Conservation (phyloP, 2,329 filamentous ascomycete genomes). For the Pseudogymnoascus sp. region DNA sequence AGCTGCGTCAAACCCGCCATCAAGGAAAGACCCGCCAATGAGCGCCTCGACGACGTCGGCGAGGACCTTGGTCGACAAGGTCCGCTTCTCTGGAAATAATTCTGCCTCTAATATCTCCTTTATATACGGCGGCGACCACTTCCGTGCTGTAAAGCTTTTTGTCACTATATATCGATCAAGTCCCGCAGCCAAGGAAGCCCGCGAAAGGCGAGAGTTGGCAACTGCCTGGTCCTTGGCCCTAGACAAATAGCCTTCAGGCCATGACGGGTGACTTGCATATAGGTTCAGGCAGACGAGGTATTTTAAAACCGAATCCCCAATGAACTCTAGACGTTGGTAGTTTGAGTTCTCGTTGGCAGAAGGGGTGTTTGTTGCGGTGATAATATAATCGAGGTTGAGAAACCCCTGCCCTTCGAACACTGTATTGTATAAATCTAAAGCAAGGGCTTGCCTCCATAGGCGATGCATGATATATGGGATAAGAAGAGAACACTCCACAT, state of each 20-base stretch:
- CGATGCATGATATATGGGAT: conserved; percentile 66
- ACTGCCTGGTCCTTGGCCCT: conserved; percentile 61
- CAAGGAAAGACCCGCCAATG: conserved; percentile 66
- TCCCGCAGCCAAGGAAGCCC: conserved; percentile 53
- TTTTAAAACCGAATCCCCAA: conserved; percentile 81
- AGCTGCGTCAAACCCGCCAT: conserved; percentile 59
- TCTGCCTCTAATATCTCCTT: conserved; percentile 32
- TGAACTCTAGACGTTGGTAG: conserved; percentile 79
- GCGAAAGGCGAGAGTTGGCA: conserved; percentile 64
- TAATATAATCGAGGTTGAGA: conserved; percentile 45
- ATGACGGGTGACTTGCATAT: conserved; percentile 48
- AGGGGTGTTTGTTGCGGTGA: conserved; percentile 63
- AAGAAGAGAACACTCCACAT: conserved; percentile 49
- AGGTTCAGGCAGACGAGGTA: conserved; percentile 61
- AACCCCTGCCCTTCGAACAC: conserved; percentile 48
- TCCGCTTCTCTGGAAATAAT: conserved; percentile 25
- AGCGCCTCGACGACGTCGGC: conserved; percentile 84
- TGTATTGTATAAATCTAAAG: conserved; percentile 49
- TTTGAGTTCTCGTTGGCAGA: conserved; percentile 52
- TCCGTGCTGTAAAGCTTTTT: conserved; percentile 56
- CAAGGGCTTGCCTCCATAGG: conserved; percentile 58
- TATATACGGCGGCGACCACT: conserved; percentile 64
- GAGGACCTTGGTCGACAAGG: conserved; percentile 66
- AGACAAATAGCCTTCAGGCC: conserved; percentile 71
- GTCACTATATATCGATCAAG: conserved; percentile 68